phyloP scores from a whole-genome alignment of 2,329 filamentous ascomycete genomes.

The Hysterium pulicare region DNA sequence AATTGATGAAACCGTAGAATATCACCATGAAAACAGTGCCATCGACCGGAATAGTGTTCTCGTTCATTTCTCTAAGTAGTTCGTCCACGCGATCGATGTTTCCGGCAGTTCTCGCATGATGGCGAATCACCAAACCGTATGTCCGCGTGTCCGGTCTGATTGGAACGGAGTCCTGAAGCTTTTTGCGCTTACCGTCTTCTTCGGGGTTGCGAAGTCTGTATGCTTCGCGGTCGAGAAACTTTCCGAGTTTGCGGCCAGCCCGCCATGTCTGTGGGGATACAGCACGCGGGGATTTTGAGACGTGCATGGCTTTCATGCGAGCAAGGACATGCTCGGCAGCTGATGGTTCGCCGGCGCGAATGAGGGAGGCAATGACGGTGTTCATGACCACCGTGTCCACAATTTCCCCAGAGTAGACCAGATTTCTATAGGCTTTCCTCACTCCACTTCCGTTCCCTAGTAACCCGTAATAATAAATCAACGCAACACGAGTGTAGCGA shows the following conservation, averaged over 20 bases:
- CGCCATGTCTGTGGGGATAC: constrained; percentile 41
- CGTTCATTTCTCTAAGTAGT: constrained; percentile 77
- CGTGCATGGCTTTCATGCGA: constrained; percentile 70
- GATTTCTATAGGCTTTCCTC: constrained; percentile 72
- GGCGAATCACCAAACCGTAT: constrained; percentile 73
- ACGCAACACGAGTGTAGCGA: constrained; percentile 74
- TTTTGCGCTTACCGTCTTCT: constrained; percentile 54
- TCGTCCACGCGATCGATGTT: constrained; percentile 68
- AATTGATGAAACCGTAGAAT: constrained; percentile 74
- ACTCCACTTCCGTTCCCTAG: constrained; percentile 70
- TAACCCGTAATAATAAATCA: constrained; percentile 82
- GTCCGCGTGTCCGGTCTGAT: constrained; percentile 74
- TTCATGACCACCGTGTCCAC: constrained; percentile 87
- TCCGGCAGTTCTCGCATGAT: constrained; percentile 67
- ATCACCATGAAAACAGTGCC: constrained; percentile 75
- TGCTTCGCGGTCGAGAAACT: constrained; percentile 46
- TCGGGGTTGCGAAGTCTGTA: constrained; percentile 36
- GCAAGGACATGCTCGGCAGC: constrained; percentile 79
- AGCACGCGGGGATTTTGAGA: constrained; percentile 26
- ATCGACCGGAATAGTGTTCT: constrained; percentile 62
- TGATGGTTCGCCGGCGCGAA: constrained; percentile 70
- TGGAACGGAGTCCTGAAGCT: constrained; percentile 63
- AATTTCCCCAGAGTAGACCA: constrained; percentile 81
- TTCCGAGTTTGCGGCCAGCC: constrained; percentile 42
- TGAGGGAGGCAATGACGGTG: constrained; percentile 74